Evolutionary conservation across 176 grass and related monocot species (phyloP), one percentile per base, ranked within the genome.

Genomic region (Triticum dicoccoides): DNA sequence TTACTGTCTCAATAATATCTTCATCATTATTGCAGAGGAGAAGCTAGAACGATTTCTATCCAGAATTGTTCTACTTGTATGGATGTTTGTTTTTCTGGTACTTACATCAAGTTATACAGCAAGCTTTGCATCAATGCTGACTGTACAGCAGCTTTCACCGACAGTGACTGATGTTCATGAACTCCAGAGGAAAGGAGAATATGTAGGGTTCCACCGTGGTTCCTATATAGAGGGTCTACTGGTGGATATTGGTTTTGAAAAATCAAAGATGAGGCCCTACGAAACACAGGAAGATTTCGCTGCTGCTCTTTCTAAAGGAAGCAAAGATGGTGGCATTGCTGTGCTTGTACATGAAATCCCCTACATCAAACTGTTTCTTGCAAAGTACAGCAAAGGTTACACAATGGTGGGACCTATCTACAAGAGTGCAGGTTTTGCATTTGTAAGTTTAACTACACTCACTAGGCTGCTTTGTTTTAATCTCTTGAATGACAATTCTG

Each of bases 51-150:
- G 54, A 20, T 52, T 79, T 69, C 86, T 94, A 6, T 94, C 92
- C 6, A 87, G 64, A 63, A 20, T 75, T 41, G 76, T 85, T 25
- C 58, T 82, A 29, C 77, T 82, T 67, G 85, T 85, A 59, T 91
- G 84, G 88, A 34, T 77, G 42, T 80, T 88, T 77, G 79, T 92
- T 12, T 59, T 95, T 35, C 62, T 92, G 20, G 65, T 92, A 69
- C 87, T 95, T 54, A 73, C 87, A 18, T 88, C 90, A 70, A 95
- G 90, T 34, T 95, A 95, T 37, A 95, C 90, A 65, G 93, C 93
- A 82, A 92, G 82, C 51, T 69, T 95, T 39, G 41, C 93, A 11
- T 95, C 90, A n/a, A 92, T 95, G 82, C 82, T 95, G 15, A 95
- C 90, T 15, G 68, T 92, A 24, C 79, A 88, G 6, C 61, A 95